Base-by-base conservation (phyloP, 1,139 yeast species). In the Lodderomyces metapsilosis region DNA sequence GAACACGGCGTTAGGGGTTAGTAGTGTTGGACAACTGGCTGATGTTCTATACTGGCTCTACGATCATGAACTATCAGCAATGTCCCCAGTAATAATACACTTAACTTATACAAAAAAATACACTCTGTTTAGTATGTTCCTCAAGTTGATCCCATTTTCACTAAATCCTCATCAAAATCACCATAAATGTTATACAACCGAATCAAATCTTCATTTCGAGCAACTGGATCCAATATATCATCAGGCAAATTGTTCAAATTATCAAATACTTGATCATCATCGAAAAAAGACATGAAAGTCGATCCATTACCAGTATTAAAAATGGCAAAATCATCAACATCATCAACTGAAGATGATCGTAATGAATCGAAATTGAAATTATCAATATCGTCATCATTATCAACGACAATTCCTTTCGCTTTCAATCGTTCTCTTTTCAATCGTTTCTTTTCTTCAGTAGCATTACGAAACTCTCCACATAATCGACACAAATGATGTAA, bases 381-480 rank as follows among this genome's bases (percentile, higher is more conserved):
- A n/a, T 30, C 36, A 27, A 35, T 24, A 7, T 27, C 36, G 11
- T 17, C 27, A n/a, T 40, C 33, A 36, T 32, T 37, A 20, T 24
- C 36, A 16, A 34, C 18, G 9, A 16, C 17, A 12, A 35, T 34
- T 5, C 44, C 41, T 22, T 30, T 40, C 2, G 36, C 36, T 27
- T 35, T 35, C 33, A 43, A 25, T 35, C 43, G 36, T 24, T 45
- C 46, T 5, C 36, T 18, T 21, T 45, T 45, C 37, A 57, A 50
- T 32, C 54, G 55, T 21, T 52, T 52, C 44, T 62, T 70, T 39
- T 59, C 61, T 28, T 61, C 65, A 45, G 71, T 72, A 4, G 74
- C 74, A n/a, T 53, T 47, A 38, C 70, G 52, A 48, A 70, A 70
- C 38, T 72, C 76, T 38, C 68, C 73, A 46, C 72, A 66, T 40